Evolutionary conservation across 2,329 filamentous ascomycete species (phyloP), one percentile per base, ranked within the genome.

Genomic region (Periglandula ipomoeae): DNA sequence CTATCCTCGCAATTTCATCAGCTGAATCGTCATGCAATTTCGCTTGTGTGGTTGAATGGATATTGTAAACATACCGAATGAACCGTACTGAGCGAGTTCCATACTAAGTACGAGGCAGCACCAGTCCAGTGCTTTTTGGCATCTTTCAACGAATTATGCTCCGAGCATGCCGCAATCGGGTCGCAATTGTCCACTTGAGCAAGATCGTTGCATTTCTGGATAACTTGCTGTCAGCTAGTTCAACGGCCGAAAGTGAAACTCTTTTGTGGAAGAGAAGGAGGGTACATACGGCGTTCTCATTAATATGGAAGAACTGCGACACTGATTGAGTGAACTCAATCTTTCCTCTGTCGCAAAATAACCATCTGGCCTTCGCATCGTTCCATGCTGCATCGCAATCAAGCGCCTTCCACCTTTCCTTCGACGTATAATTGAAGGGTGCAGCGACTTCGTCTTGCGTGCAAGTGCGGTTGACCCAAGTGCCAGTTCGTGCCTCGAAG

Each of bases 311-410:
- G 11, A 44, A 44, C 20, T 44, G 42, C 3, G 42, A 19, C 19
- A 44, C 30, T 4, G 42, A 44, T 10, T 35, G 27, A n/a, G 27
- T 35, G 13, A 44, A 44, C 2, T 6, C 5, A 6, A 44, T 34
- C 20, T 24, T 35, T 9, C 20, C 30, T 19, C 7, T 34, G 20
- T 44, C 42, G 15, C 42, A 44, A 13, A 17, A 44, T 11, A 44
- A 10, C 27, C 27, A 44, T 34, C 42, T 34, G 42, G 30, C 42
- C 20, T 44, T 44, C 17, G 42, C 42, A 44, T 44, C 42, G 15
- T 44, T 44, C 42, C 42, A 44, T 9, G 42, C 42, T 17, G 42
- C 19, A 35, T 35, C 42, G 9, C 17, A 10, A 2, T 44, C 42
- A 17, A 44, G 42, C 19, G 42, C 42, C 17, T 19, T 7, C 42